These are phyloP conservation scores for Phytopythium vexans DNA, from an alignment of 352 stramenopile species.

Conservation along the genomic window DNA sequence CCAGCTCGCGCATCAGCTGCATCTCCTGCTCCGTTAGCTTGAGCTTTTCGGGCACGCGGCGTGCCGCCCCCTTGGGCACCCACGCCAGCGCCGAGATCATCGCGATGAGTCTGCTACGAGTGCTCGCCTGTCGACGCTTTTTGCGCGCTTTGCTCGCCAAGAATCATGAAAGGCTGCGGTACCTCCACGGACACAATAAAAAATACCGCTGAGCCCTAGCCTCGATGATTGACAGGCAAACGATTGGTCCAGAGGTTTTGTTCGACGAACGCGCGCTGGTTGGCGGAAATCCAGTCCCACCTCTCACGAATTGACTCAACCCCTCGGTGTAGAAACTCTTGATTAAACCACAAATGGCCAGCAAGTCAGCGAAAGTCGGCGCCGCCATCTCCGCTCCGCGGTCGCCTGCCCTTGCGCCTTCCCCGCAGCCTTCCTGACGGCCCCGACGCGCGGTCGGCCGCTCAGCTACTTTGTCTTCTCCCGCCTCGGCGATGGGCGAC, in stretches of 20 bases:
- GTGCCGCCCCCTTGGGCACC: conserved; percentile 44
- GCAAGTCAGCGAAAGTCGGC: no score
- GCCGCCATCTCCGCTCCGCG: no score
- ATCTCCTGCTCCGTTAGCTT: conserved; percentile 83
- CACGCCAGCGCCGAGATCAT: conserved; percentile 66
- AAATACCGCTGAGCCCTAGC: no score
- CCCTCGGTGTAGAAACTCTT: no score
- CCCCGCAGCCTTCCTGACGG: no score
- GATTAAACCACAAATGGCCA: no score
- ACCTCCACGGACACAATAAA: no score
- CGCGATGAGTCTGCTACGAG: not conserved
- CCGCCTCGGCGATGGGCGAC: not conserved
- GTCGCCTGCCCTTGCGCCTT: no score
- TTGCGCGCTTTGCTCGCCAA: not conserved
- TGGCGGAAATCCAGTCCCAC: not conserved
- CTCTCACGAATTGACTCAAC: no score
- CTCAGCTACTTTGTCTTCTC: not conserved
- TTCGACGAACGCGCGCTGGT: not conserved
- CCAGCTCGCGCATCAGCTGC: conserved; percentile 74
- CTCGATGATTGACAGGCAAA: no score
- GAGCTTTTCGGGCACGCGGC: conserved; percentile 80
- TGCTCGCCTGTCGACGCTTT: conserved; percentile 1
- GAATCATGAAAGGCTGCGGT: no score
- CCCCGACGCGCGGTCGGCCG: no score
- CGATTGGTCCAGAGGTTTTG: not conserved